Conservation (phyloP, 148 eudicot genomes). For the Rhododendron mucronatum region DNA sequence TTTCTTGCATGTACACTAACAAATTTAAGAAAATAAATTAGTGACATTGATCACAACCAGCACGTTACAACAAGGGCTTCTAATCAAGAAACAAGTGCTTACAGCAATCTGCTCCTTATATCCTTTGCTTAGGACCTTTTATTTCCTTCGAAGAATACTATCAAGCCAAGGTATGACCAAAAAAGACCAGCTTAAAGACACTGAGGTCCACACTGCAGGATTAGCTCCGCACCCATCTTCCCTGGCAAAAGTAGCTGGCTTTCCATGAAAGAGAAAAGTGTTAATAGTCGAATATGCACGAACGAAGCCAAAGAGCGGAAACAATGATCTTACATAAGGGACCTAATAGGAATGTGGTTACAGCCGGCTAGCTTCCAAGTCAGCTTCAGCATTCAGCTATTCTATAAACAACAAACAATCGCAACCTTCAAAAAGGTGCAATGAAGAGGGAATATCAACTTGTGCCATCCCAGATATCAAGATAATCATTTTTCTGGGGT, state of each 20-base stretch:
- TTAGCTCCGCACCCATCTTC: neutral
- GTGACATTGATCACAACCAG: neutral
- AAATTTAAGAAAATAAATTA: neutral
- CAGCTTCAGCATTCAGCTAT: slow-evolving; percentile 4
- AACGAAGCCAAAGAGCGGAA: neutral
- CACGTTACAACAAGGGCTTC: neutral
- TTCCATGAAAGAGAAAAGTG: neutral
- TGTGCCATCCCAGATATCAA: slow-evolving; percentile 48
- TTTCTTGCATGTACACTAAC: neutral
- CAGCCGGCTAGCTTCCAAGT: neutral
- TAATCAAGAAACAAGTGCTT: neutral
- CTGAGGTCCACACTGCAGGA: neutral
- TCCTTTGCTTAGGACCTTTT: neutral
- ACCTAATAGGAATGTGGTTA: neutral
- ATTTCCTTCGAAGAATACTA: neutral
- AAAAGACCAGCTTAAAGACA: neutral
- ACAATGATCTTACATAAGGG: neutral
- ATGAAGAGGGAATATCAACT: slow-evolving; percentile 11
- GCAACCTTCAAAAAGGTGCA: neutral
- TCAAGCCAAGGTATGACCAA: neutral
- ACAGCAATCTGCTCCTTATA: neutral
- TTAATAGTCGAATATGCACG: neutral
- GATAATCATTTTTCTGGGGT: slow-evolving; percentile 35
- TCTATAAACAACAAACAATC: neutral
- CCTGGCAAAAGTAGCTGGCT: neutral